Conservation (phyloP, 352 stramenopile genomes). For the Globisporangium nodosum region DNA sequence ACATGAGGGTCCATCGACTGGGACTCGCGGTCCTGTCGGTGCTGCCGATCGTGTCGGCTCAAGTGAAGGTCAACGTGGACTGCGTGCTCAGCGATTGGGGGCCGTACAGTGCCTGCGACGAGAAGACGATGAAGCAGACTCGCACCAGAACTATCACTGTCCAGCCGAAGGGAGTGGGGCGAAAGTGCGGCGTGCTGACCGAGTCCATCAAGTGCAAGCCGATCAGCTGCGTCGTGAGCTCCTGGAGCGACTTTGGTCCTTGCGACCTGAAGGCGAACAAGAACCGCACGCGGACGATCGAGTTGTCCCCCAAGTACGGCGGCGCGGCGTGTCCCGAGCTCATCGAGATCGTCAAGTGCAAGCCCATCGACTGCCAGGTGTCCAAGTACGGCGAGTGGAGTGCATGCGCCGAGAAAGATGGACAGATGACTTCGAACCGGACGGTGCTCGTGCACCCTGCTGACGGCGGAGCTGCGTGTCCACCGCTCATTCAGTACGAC, state of each 20-base stretch:
- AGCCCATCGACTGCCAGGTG: slow-evolving; percentile 50
- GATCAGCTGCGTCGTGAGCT: slow-evolving; percentile 39
- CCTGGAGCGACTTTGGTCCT: slow-evolving; percentile 36
- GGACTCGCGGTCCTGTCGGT: background rate
- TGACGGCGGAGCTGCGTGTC: slow-evolving; percentile 38
- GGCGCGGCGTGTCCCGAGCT: slow-evolving; percentile 36
- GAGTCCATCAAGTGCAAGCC: slow-evolving; percentile 37
- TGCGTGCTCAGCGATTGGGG: slow-evolving; percentile 46
- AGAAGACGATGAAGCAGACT: slow-evolving; percentile 37
- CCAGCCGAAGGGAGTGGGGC: slow-evolving; percentile 21
- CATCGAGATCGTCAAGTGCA: slow-evolving; percentile 42
- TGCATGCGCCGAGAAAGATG: slow-evolving; percentile 21
- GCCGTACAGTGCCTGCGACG: slow-evolving; percentile 28
- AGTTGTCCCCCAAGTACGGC: slow-evolving; percentile 17
- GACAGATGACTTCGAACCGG: slow-evolving; percentile 34
- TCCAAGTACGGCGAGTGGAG: slow-evolving; percentile 39
- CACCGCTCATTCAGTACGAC: slow-evolving; percentile 26
- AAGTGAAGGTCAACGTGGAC: slow-evolving; percentile 30
- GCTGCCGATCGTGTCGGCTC: background rate
- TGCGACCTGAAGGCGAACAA: slow-evolving; percentile 36
- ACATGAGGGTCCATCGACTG: background rate
- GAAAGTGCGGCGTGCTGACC: slow-evolving; percentile 18
- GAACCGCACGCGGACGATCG: slow-evolving; percentile 31
- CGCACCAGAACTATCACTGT: slow-evolving; percentile 19
- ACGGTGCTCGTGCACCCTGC: slow-evolving; percentile 22